Evolutionary conservation across 225 moss, liverwort and hornwort genomes (phyloP), one percentile per base, ranked within the genome.

Genomic region (Marchantia polymorpha): DNA sequence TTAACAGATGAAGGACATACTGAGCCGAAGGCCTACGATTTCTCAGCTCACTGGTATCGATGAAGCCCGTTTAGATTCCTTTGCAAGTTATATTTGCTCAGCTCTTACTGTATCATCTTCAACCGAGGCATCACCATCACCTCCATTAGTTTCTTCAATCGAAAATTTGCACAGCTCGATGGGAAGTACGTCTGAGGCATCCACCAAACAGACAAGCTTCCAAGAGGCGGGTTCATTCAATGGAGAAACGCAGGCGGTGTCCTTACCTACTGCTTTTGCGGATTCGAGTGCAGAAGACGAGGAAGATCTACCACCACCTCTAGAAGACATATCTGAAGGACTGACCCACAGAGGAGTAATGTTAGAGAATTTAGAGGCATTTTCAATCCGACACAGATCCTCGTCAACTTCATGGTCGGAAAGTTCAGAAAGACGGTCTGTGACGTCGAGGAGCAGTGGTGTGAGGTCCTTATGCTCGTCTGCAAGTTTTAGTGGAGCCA

Each of bases 1-100:
- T 58, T 9, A 52, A 50, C 82, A 85, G 85, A 82, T 85, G 85
- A 85, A 79, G 61, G 78, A 82, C 79, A 47, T 85, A 58, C 85
- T 85, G 15, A 58, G 30, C 20, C 72, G 68, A 30, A 78, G 67
- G 15, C 82, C 85, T 39, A 82, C 85, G 16, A 79, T 85, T 8
- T 71, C 85, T 17, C 72, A 79, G 60, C 68, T 85, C 29, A 85
- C 82, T 12, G 85, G 82, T 82, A 82, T 85, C 29, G 78, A 82
- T 49, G 82, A 82, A 69, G 39, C 68, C 52, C 77, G 85, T 75
- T 69, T 85, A 53, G 79, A 85, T 67, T 78, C 78, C 19, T 82
- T 85, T 66, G 79, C 82, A 50, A 79, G 75, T 73, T 82, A 82
- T 30, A 55, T 82, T 29, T 78, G 79, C 54, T 66, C 73, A 68